These are phyloP conservation scores for Paxillus involutus DNA, from an alignment of 768 basidiomycete genomes.

Conservation along the genomic window DNA sequence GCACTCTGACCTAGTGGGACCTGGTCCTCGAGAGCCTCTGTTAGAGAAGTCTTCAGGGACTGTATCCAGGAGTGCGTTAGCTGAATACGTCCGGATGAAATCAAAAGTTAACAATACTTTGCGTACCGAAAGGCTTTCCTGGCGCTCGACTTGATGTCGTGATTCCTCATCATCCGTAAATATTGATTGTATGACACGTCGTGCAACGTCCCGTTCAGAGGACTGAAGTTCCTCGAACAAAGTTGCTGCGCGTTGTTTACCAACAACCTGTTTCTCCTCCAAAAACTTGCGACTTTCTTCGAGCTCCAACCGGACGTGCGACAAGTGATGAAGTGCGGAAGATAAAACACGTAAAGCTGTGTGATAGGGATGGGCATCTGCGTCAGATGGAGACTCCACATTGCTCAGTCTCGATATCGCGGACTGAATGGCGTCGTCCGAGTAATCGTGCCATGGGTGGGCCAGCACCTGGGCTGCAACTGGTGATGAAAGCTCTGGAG, in stretches of 20 bases:
- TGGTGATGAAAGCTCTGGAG: slow-evolving; percentile 14
- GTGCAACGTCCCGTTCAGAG: slow-evolving; percentile 67
- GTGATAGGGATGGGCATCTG: slow-evolving; percentile 59
- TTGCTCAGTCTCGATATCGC: slow-evolving; percentile 52
- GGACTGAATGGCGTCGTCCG: slow-evolving; percentile 71
- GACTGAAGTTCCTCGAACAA: slow-evolving; percentile 55
- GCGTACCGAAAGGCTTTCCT: slow-evolving; percentile 61
- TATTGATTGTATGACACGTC: slow-evolving; percentile 63
- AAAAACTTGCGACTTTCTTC: slow-evolving; percentile 56
- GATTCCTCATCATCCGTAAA: slow-evolving; percentile 50
- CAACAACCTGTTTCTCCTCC: slow-evolving; percentile 58
- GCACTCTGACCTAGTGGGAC: slow-evolving; percentile 34
- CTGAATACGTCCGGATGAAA: background rate
- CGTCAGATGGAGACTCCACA: slow-evolving; percentile 47
- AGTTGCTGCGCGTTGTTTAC: slow-evolving; percentile 50
- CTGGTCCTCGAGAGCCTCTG: slow-evolving; percentile 51
- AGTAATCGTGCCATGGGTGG: slow-evolving; percentile 76
- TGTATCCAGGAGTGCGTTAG: slow-evolving; percentile 10
- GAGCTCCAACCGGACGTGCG: slow-evolving; percentile 58
- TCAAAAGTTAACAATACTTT: background rate
- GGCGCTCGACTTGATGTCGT: slow-evolving; percentile 49
- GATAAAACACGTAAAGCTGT: slow-evolving; percentile 69
- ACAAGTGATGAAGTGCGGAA: slow-evolving; percentile 58
- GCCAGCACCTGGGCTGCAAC: slow-evolving; percentile 52
- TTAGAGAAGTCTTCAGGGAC: slow-evolving; percentile 48